Evolutionary conservation across 257 asterid species (phyloP).

Genomic region (Solanum pinnatisectum): DNA sequence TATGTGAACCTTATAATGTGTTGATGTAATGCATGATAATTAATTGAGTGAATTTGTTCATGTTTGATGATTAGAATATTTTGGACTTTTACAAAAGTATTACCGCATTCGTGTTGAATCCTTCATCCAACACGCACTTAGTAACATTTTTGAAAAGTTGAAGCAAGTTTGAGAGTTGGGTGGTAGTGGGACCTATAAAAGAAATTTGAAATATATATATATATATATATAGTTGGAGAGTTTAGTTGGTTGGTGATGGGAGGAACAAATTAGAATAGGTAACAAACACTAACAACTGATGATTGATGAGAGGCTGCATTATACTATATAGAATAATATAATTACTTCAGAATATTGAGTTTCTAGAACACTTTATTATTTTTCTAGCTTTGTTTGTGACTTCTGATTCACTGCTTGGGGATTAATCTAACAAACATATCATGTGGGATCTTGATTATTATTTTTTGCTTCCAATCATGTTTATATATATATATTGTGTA

Average conservation of each 20-base stretch:
- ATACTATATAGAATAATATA: not conserved
- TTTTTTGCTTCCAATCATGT: not conserved
- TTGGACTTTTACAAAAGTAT: not conserved
- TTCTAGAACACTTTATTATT: not conserved
- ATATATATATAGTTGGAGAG: slow-evolving; percentile 23
- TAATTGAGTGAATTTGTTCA: not conserved
- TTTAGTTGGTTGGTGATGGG: slow-evolving; percentile 29
- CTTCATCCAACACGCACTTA: no score
- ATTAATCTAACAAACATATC: not conserved
- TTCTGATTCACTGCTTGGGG: not conserved
- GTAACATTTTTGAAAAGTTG: no score
- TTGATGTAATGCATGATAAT: slow-evolving; percentile 28
- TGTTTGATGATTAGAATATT: slow-evolving; percentile 28
- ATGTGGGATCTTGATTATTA: not conserved
- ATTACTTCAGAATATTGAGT: not conserved
- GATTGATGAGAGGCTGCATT: not conserved
- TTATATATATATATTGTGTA: not conserved
- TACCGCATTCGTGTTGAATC: no score
- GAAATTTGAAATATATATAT: slow-evolving; percentile 24
- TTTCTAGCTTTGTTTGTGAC: not conserved
- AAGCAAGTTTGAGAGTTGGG: slow-evolving; percentile 45
- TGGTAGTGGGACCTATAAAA: slow-evolving; percentile 38
- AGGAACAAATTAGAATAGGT: slow-evolving; percentile 12
- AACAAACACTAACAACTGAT: slow-evolving; percentile 14
- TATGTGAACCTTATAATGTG: slow-evolving; percentile 5